These are phyloP conservation scores for Kodamaea sp. DNA, from an alignment of 1,139 yeast species.

Conservation along the genomic window DNA sequence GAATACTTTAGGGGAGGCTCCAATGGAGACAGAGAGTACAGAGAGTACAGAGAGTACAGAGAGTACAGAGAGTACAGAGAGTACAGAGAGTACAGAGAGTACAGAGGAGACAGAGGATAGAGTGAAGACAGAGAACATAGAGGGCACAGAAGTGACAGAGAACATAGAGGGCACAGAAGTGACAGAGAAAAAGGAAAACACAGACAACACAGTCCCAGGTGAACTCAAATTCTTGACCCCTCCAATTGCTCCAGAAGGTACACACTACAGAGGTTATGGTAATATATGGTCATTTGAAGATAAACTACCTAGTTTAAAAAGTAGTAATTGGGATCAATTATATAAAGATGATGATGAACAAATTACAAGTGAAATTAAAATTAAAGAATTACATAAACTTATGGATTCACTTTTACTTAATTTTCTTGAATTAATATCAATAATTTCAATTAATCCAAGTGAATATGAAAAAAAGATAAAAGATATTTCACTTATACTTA, in stretches of 20 bases:
- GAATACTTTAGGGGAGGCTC: constrained; percentile 3
- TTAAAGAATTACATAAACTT: constrained; percentile 64
- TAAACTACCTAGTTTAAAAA: constrained; percentile 61
- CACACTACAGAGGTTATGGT: constrained; percentile 75
- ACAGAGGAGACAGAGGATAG: constrained; percentile 1
- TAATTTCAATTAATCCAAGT: constrained; percentile 67
- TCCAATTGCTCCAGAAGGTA: constrained; percentile 57
- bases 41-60: neutral
- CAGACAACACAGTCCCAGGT: constrained; percentile 21
- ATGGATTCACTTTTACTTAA: constrained; percentile 66
- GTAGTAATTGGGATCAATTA: constrained; percentile 65
- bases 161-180: neutral
- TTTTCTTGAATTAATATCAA: constrained; percentile 70
- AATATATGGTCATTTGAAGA: constrained; percentile 77
- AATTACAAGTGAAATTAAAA: constrained; percentile 51
- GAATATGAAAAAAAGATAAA: constrained; percentile 64
- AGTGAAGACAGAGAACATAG: constrained; percentile 1
- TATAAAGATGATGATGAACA: constrained; percentile 48
- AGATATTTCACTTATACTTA: constrained; percentile 66
- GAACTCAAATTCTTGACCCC: constrained; percentile 58
- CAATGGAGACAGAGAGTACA: neutral
- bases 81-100: no score
- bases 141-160: constrained; percentile 2
- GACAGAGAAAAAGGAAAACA: neutral
- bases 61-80: no score